Conservation (phyloP, 208 protist species). For the Leishmania aethiopica region DNA sequence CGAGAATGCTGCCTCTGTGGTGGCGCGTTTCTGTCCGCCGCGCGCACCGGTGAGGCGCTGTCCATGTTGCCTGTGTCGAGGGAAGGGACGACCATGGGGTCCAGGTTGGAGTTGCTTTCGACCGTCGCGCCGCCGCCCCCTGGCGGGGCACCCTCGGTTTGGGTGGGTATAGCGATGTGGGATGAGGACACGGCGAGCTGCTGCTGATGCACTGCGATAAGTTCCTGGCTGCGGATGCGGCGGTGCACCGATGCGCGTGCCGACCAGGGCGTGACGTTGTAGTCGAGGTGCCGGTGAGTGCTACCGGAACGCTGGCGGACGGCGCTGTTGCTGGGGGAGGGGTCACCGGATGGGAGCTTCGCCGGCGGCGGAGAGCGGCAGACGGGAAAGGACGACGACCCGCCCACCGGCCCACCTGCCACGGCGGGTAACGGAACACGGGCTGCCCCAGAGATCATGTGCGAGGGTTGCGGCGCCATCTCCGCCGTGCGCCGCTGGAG, state of each 20-base stretch:
- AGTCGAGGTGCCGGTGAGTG: conserved; percentile 42
- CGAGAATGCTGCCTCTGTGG: background rate
- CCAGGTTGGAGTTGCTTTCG: conserved; percentile 6
- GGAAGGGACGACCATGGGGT: background rate
- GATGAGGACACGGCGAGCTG: conserved; percentile 10
- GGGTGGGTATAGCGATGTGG: conserved; percentile 11
- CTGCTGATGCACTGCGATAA: conserved; percentile 25
- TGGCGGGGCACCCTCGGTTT: background rate
- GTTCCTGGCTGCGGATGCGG: conserved; percentile 40
- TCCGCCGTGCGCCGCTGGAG: conserved; percentile 26
- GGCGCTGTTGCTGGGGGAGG: conserved; percentile 28
- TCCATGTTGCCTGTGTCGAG: conserved; percentile 3
- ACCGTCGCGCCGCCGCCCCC: background rate
- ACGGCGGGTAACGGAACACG: conserved; percentile 1
- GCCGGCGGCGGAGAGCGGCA: conserved; percentile 9
- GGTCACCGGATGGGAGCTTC: conserved; percentile 12
- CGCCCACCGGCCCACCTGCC: background rate
- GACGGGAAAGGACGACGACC: conserved; percentile 11
- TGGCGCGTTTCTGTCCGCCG: background rate
- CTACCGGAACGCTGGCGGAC: conserved; percentile 18
- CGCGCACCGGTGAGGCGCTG: background rate
- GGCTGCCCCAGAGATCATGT: conserved; percentile 1
- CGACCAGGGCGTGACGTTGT: conserved; percentile 48
- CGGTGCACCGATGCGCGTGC: conserved; percentile 33
- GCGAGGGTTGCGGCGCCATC: background rate